phyloP scores from a whole-genome alignment of 441 rosid genomes.

The Arabidopsis hybrid region DNA sequence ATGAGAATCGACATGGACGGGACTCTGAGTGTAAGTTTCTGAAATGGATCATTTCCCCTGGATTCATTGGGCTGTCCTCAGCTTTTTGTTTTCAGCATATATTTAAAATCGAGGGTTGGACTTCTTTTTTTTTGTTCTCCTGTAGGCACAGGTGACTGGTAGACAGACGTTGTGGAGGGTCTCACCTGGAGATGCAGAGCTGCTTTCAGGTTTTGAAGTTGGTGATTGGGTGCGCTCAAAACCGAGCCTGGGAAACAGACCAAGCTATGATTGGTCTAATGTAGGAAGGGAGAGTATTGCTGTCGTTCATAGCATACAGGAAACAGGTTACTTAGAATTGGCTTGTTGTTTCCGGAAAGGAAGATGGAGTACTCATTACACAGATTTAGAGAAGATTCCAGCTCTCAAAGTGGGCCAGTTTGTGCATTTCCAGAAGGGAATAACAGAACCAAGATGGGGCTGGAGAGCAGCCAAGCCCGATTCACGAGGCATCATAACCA shows the following conservation, averaged over 20 bases:
- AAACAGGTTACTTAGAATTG: slow-evolving; percentile 86
- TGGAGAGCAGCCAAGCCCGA: slow-evolving; percentile 88
- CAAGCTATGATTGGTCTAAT: slow-evolving; percentile 95
- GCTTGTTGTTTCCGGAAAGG: slow-evolving; percentile 98
- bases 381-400: slow-evolving; percentile 91
- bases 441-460: slow-evolving; percentile 97
- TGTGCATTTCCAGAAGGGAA: slow-evolving; percentile 80
- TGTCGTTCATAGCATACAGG: slow-evolving; percentile 92
- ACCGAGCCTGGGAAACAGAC: slow-evolving; percentile 90
- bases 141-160: slow-evolving; percentile 87
- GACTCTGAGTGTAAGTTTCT: slow-evolving; percentile 82
- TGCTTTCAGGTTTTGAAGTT: slow-evolving; percentile 95
- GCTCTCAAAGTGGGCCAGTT: slow-evolving; percentile 87
- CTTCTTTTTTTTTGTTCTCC: slow-evolving; percentile 30
- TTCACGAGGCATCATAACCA: slow-evolving; percentile 81
- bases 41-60: slow-evolving; percentile 6
- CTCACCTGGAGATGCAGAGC: slow-evolving; percentile 98
- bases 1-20: slow-evolving; percentile 96
- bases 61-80: slow-evolving; percentile 21
- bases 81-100: slow-evolving; percentile 4
- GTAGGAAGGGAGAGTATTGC: slow-evolving; percentile 93
- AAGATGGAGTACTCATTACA: slow-evolving; percentile 77
- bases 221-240: slow-evolving; percentile 99
- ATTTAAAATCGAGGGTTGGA: slow-evolving; percentile 4
- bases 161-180: slow-evolving; percentile 85